These are phyloP conservation scores for Trichodelitschia bisporula DNA, from an alignment of 495 filamentous ascomycete species.

Conservation along the genomic window DNA sequence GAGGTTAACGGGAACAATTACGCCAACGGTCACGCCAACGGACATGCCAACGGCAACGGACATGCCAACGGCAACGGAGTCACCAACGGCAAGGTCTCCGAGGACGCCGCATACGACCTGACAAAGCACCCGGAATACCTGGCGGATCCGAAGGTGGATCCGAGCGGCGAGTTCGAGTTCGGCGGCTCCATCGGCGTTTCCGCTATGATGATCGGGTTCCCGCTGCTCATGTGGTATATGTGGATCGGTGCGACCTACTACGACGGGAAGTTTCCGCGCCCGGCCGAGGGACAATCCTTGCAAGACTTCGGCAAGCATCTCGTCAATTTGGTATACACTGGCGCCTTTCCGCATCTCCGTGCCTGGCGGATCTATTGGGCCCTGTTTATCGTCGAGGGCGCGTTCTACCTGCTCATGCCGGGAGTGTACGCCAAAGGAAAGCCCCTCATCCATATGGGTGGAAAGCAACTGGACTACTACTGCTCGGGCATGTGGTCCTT, in stretches of 20 bases:
- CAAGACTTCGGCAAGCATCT: slow-evolving; percentile 43
- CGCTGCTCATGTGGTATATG: slow-evolving; percentile 93
- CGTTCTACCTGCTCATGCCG: slow-evolving; percentile 60
- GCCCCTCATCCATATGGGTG: slow-evolving; percentile 55
- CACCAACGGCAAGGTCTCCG: slow-evolving; percentile 6
- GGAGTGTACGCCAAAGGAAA: slow-evolving; percentile 69
- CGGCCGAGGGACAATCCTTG: slow-evolving; percentile 35
- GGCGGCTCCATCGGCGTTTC: slow-evolving; percentile 54
- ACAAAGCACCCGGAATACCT: slow-evolving; percentile 3
- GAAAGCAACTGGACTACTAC: slow-evolving; percentile 73
- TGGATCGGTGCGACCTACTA: slow-evolving; percentile 92
- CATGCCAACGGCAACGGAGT: slow-evolving; percentile 2
- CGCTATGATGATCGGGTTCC: slow-evolving; percentile 81
- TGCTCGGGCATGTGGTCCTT: slow-evolving; percentile 75
- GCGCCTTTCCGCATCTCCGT: slow-evolving; percentile 52
- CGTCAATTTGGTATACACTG: slow-evolving; percentile 42
- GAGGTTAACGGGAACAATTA: slow-evolving; percentile 7
- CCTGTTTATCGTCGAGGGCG: slow-evolving; percentile 64
- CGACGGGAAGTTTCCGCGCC: slow-evolving; percentile 52
- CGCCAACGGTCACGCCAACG: slow-evolving; percentile 6
- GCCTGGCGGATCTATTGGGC: slow-evolving; percentile 87
- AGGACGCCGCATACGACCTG: no score
- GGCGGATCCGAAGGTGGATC: slow-evolving; percentile 49
- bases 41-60: slow-evolving; percentile 2
- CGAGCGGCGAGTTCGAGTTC: slow-evolving; percentile 67